Evolutionary conservation across 169 alveolate species (phyloP).

Genomic region (Plasmodium vivax): DNA sequence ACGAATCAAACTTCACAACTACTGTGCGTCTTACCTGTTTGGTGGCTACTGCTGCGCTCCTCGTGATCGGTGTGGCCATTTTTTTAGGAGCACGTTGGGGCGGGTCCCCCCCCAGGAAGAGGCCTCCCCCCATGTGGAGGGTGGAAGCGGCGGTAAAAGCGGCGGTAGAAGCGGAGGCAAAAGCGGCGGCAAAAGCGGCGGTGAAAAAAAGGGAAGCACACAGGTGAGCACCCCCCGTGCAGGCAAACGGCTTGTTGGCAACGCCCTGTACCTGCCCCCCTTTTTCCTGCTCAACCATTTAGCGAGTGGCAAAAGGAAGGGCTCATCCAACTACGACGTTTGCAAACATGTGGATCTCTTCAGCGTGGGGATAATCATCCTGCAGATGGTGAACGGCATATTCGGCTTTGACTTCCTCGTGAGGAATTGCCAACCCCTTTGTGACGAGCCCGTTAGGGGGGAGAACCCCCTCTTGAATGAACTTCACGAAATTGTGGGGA

Average conservation of each 20-base stretch:
- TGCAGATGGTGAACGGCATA: conserved; percentile 27
- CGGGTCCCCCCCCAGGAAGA: background rate
- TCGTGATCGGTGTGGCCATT: background rate
- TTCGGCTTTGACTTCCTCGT: background rate
- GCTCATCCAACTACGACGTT: background rate
- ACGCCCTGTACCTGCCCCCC: conserved; percentile 11
- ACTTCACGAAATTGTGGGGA: background rate
- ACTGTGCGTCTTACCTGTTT: conserved; percentile 34
- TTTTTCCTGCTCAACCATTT: conserved; percentile 7
- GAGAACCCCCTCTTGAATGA: background rate
- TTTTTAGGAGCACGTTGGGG: conserved; percentile 11
- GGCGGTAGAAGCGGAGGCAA: background rate
- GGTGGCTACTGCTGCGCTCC: background rate
- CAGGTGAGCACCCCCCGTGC: background rate
- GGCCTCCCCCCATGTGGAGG: background rate
- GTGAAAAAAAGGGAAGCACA: background rate
- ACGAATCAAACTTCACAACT: conserved; percentile 32
- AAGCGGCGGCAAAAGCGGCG: background rate
- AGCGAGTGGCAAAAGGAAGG: conserved; percentile 1
- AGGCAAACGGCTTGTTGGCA: background rate
- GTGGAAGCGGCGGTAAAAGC: too few relatives aligned
- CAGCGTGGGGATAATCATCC: conserved; percentile 37
- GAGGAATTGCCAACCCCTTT: conserved; percentile 1
- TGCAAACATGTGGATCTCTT: conserved; percentile 53
- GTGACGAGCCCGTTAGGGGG: background rate